Conservation (phyloP, 805 yeast species). For the Ogataea nonfermentans region DNA sequence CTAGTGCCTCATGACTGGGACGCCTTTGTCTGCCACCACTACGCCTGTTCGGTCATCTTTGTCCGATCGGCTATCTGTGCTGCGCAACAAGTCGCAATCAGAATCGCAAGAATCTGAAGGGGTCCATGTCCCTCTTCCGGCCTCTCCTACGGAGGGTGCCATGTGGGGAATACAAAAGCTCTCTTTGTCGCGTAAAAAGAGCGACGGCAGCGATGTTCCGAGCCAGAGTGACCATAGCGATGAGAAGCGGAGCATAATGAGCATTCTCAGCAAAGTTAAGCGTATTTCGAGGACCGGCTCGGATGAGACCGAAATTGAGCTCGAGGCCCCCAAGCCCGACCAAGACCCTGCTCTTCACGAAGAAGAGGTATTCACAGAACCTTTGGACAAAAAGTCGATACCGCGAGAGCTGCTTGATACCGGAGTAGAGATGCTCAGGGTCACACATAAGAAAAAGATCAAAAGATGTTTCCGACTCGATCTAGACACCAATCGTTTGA, state of each 20-base stretch:
- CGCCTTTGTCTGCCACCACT: constrained; percentile 1
- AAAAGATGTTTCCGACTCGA: constrained; percentile 58
- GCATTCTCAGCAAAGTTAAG: constrained; percentile 14
- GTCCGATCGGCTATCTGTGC: constrained; percentile 9
- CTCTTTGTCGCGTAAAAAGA: constrained; percentile 7
- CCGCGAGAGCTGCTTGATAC: constrained; percentile 48
- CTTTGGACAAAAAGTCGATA: constrained; percentile 31
- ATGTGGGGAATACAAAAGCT: constrained; percentile 2
- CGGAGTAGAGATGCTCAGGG: constrained; percentile 64
- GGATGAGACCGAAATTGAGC: constrained; percentile 8
- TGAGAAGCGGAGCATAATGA: constrained; percentile 10
- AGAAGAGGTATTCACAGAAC: constrained; percentile 15
- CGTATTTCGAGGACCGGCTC: constrained; percentile 19
- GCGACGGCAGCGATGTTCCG: constrained; percentile 11
- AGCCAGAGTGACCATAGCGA: constrained; percentile 14
- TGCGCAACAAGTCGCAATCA: constrained; percentile 11
- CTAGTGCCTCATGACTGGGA: constrained; percentile 1
- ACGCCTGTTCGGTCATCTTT: constrained; percentile 9
- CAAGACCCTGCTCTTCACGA: constrained; percentile 6
- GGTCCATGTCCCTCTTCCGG: constrained; percentile 1
- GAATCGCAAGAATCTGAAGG: constrained; percentile 1
- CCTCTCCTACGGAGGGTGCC: constrained; percentile 1
- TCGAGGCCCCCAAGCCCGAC: constrained; percentile 9
- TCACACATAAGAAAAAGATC: constrained; percentile 68
- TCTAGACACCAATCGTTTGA: constrained; percentile 49